Evolutionary conservation across 2,329 filamentous ascomycete genomes (phyloP).

Genomic region (Gaeumannomyces tritici): DNA sequence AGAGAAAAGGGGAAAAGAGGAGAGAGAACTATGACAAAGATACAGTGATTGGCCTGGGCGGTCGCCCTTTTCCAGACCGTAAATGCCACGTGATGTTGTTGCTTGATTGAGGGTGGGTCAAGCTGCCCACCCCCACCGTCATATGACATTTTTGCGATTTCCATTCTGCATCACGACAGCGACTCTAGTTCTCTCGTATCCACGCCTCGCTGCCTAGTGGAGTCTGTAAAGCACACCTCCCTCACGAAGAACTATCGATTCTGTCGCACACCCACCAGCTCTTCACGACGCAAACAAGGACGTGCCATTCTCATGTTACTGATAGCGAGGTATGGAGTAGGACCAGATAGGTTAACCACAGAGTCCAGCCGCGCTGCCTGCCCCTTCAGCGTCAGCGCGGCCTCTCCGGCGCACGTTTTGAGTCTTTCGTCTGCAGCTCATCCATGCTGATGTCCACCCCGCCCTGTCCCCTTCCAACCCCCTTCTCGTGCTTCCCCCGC

Average conservation of each 20-base stretch:
- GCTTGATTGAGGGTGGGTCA: too few relatives aligned
- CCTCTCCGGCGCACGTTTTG: neutral
- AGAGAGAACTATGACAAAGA: too few relatives aligned
- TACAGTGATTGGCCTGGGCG: too few relatives aligned
- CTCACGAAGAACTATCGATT: neutral
- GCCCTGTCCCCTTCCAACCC: neutral
- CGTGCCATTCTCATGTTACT: neutral
- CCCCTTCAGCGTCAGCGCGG: neutral
- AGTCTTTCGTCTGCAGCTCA: neutral
- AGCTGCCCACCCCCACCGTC: neutral
- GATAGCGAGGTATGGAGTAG: neutral
- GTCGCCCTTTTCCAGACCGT: neutral
- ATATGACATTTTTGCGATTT: neutral
- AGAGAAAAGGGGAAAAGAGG: too few relatives aligned
- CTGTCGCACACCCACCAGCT: neutral
- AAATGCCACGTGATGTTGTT: neutral
- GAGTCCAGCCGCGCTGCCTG: too few relatives aligned
- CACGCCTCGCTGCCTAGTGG: neutral
- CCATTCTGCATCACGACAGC: neutral
- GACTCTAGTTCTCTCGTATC: neutral
- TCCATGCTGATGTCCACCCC: neutral
- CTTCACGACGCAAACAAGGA: neutral
- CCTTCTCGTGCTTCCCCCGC: neutral
- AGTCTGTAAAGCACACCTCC: neutral
- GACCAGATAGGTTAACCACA: too few relatives aligned